Evolutionary conservation across 805 yeast genomes (phyloP).

Genomic region (Cyberlindnera subsufficiens): DNA sequence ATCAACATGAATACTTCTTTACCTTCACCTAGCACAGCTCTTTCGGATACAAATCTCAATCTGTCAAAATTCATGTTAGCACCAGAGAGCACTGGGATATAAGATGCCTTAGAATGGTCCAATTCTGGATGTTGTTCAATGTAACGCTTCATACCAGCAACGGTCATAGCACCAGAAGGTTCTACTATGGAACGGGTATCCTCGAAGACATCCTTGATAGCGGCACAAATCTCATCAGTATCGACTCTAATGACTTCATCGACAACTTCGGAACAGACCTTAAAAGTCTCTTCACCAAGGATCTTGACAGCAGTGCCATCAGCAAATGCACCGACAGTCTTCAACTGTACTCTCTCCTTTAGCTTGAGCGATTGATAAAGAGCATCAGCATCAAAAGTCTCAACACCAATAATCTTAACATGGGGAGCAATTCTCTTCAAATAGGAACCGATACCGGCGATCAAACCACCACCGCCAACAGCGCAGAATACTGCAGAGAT

Average conservation of each 20-base stretch:
- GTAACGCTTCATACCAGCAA: conserved; percentile 90
- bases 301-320: conserved; percentile 96
- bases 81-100: conserved; percentile 85
- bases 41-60: conserved; percentile 89
- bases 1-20: conserved; percentile 89
- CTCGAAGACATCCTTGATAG: conserved; percentile 92
- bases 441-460: conserved; percentile 88
- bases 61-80: conserved; percentile 99
- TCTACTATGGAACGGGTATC: conserved; percentile 92
- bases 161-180: conserved; percentile 95
- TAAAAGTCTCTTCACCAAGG: conserved; percentile 87
- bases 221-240: conserved; percentile 95
- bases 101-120: conserved; percentile 64
- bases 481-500: conserved; percentile 86
- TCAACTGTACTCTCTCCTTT: conserved; percentile 49
- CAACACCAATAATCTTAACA: conserved; percentile 91
- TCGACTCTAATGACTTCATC: conserved; percentile 83
- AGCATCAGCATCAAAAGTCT: conserved; percentile 95
- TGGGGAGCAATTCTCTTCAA: conserved; percentile 97
- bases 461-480: conserved; percentile 96
- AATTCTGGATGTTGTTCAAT: conserved; percentile 61
- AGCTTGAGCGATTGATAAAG: conserved; percentile 61
- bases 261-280: conserved; percentile 69
- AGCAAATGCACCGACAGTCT: conserved; percentile 91
- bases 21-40: conserved; percentile 98